Base-by-base conservation (phyloP, 2,329 filamentous ascomycete genomes). In the Colletotrichum chrysophilum region DNA sequence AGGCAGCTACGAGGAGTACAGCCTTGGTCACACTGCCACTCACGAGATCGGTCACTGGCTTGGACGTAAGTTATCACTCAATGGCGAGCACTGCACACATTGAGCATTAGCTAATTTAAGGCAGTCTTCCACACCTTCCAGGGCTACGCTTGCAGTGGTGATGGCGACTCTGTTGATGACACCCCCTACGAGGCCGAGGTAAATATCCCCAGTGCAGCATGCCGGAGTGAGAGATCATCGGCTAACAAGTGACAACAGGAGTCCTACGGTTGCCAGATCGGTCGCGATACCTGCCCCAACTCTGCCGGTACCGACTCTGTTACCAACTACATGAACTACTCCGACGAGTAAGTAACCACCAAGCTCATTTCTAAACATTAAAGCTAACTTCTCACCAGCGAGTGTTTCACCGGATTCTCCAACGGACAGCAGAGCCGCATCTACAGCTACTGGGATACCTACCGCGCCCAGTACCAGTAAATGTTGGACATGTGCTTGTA, bases 11-110 rank as follows among this genome's bases (percentile, higher is more conserved):
- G 74, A 80, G 34, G 83, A 86, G 74, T 85, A 80, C 77, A 80
- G 83, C 79, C 78, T 81, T 34, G 83, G 84, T 16, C 81, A 81
- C 77, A 82, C 82, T 5, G 79, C 78, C n/a, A 80, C 79, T 38
- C 87, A 88, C 81, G 88, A 89, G 80, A 81, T 86, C 56, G 87
- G 87, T 21, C 88, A 89, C 82, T 89, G 87, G 87, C 80, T 89
- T 66, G 87, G 87, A 70, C 83, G 73, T 75, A 68, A 58, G 73
- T 52, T 21, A 4, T 12, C 8, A 24, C 14, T 9, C 3, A 18
- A 18, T 24, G 0, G 5, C 8, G 8, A 18, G 2, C 5, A 34
- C 4, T 10, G 34, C 36, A 34, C 10, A 52, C 43, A 52, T 13
- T 1, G 18, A 7, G n/a, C 43, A 65, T 4, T 2, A 18, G 9